phyloP scores from a whole-genome alignment of 2,329 filamentous ascomycete species.

The Harringtonia lauricola region DNA sequence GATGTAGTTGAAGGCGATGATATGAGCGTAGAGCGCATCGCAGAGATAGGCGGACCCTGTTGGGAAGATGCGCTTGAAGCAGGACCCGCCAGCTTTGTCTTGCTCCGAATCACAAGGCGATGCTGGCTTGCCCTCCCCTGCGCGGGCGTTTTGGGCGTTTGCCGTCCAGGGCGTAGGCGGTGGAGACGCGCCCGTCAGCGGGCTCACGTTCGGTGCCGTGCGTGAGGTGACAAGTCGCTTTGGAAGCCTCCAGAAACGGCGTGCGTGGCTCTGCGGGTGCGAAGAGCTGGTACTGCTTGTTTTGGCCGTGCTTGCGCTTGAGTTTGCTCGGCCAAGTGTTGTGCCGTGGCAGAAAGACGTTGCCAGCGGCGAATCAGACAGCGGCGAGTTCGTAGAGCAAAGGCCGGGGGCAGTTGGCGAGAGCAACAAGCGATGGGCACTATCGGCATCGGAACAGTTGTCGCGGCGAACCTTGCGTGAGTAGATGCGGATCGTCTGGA shows the following conservation, averaged over 20 bases:
- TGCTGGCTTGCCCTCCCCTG: too few species aligned
- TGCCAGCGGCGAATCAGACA: not conserved
- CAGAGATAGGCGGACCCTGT: conserved; percentile 42
- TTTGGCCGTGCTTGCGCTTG: too few species aligned
- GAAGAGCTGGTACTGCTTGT: not conserved
- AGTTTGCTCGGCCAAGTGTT: too few species aligned
- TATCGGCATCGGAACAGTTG: conserved; percentile 10
- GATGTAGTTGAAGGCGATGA: conserved; percentile 49
- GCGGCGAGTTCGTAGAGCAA: not conserved
- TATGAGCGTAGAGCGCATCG: conserved; percentile 47
- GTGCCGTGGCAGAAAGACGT: not conserved
- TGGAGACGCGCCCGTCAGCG: too few species aligned
- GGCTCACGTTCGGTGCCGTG: not conserved
- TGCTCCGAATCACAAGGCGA: not conserved
- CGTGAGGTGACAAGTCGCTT: not conserved
- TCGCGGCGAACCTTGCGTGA: conserved; percentile 40
- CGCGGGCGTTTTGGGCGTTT: too few species aligned
- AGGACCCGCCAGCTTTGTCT: conserved; percentile 2
- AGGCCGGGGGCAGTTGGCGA: not conserved
- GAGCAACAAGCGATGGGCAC: conserved; percentile 10
- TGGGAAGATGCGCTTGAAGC: conserved; percentile 41
- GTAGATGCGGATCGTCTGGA: conserved; percentile 47
- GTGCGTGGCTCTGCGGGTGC: not conserved
- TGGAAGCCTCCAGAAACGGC: conserved; percentile 11
- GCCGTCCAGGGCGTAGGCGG: too few species aligned